Evolutionary conservation across 176 grass and related monocot species (phyloP), one percentile per base, ranked within the genome.

Genomic region (Eragrostis curvula): DNA sequence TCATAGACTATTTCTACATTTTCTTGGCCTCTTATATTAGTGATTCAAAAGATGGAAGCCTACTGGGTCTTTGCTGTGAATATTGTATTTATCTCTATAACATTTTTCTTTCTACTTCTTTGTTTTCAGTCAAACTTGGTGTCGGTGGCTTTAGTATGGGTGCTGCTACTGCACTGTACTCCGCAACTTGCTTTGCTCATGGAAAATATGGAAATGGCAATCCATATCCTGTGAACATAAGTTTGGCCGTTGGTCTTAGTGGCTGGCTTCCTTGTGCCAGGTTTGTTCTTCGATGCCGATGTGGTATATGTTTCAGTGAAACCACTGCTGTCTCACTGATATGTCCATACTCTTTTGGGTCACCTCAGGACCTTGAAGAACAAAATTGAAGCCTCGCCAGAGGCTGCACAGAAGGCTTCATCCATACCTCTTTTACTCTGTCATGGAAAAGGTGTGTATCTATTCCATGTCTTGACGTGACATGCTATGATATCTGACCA

Each of bases 121-220:
- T 77, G 16, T 82, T 89, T 74, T 18, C 87, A 99, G 96, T 99
- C 70, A 96, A 96, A 81, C 79, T 99, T 81, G 96, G 93, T 21
- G 74, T 99, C 66, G 96, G 96, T 66, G 96, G 96, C 57, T 99
- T 99, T 82, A 99, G 96, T 71, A 99, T 99, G 96, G 96, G 96
- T 40, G 93, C 96, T 67, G 96, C 93, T 46, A 93, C 85, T 73
- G 91, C 91, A 5, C 89, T 99, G 45, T 94, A 99, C 66, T 99
- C 96, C 7, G 96, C 91, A 70, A 94, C 93, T 72, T 94, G 91
- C 62, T 99, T 85, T 91, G 85, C 87, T 77, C 88, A 91, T 83
- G 96, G 93, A 81, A 96, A 88, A 88, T 99, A 96, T 76, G 90
- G 85, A 75, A 99, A 99, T 92, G 96, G 83, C 48, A 99, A 94